Conservation (phyloP, 2,329 filamentous ascomycete species). For the Phialemonium atrogriseum region DNA sequence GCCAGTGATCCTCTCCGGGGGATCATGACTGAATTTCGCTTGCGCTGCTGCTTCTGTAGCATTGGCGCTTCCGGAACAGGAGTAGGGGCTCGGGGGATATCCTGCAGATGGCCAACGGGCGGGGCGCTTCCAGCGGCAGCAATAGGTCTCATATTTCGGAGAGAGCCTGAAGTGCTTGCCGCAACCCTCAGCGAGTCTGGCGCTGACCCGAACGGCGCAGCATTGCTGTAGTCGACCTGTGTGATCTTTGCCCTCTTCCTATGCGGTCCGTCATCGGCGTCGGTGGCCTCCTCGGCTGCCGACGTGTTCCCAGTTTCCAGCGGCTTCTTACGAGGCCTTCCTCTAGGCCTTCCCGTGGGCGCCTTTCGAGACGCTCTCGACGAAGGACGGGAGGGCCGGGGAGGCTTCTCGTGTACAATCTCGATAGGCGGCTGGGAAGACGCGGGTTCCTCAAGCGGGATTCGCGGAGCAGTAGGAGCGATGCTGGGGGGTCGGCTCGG, state of each 20-base stretch:
- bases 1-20: conserved; percentile 51
- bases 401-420: conserved; percentile 23
- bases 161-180: conserved; percentile 80
- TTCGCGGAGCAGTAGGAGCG: conserved; percentile 4
- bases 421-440: conserved; percentile 12
- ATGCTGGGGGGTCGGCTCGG: conserved; percentile 11
- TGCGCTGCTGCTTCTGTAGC: conserved; percentile 18
- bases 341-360: conserved; percentile 47
- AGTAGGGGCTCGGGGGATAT: conserved; percentile 68
- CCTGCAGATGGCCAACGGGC: conserved; percentile 50
- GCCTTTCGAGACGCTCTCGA: conserved; percentile 47
- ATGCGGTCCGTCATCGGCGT: conserved; percentile 47
- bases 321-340: conserved; percentile 46
- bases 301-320: conserved; percentile 58
- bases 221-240: conserved; percentile 45
- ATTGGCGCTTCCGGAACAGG: conserved; percentile 53
- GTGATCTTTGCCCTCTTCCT: conserved; percentile 77
- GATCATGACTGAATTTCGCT: conserved; percentile 33
- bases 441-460: background rate
- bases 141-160: conserved; percentile 75
- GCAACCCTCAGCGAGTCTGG: conserved; percentile 80
- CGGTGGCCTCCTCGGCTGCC: conserved; percentile 60
- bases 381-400: conserved; percentile 43
- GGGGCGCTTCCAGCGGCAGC: conserved; percentile 36
- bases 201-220: conserved; percentile 62